phyloP scores from a whole-genome alignment of 2,329 filamentous ascomycete species.

The Colletotrichum orbiculare region DNA sequence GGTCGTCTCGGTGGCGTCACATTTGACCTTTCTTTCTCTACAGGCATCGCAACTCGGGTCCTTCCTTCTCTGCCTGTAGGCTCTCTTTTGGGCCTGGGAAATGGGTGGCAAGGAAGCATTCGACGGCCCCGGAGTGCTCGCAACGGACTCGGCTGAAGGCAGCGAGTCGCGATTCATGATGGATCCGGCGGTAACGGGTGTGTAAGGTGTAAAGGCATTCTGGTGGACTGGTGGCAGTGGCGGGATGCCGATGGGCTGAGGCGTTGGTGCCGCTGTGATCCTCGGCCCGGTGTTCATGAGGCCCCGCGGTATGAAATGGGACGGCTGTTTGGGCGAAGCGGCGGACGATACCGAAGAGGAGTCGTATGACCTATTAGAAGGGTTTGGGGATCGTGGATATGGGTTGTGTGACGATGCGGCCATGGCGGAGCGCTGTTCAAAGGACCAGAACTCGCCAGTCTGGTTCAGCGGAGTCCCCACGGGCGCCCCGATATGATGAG shows the following conservation, averaged over 20 bases:
- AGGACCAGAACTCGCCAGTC: slow-evolving; percentile 46
- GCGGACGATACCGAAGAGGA: slow-evolving; percentile 72
- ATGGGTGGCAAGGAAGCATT: slow-evolving; percentile 48
- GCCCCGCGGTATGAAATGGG: slow-evolving; percentile 61
- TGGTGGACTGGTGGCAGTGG: slow-evolving; percentile 59
- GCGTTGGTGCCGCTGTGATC: slow-evolving; percentile 59
- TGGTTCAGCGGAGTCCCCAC: slow-evolving; percentile 50
- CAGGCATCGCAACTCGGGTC: slow-evolving; percentile 98
- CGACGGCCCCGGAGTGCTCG: slow-evolving; percentile 63
- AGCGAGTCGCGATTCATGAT: slow-evolving; percentile 70
- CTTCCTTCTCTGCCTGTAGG: slow-evolving; percentile 93
- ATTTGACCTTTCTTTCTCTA: slow-evolving; percentile 86
- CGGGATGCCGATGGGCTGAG: slow-evolving; percentile 65
- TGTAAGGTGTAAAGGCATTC: slow-evolving; percentile 63
- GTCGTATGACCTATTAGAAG: slow-evolving; percentile 71
- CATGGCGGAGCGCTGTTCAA: slow-evolving; percentile 39
- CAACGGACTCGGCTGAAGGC: slow-evolving; percentile 67
- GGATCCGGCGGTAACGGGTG: slow-evolving; percentile 60
- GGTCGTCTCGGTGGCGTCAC: slow-evolving; percentile 94
- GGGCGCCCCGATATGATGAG: slow-evolving; percentile 51
- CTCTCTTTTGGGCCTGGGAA: slow-evolving; percentile 83
- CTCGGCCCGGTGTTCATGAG: slow-evolving; percentile 64
- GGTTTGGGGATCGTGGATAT: slow-evolving; percentile 71
- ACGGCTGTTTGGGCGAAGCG: slow-evolving; percentile 66
- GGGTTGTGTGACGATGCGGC: slow-evolving; percentile 59